Percentiles rank a stretch among this genome's conserved stretches.
These are phyloP conservation scores for Rhizopus microsporus DNA, from an alignment of 371 early-diverging fungal species.

Conservation along the genomic window DNA sequence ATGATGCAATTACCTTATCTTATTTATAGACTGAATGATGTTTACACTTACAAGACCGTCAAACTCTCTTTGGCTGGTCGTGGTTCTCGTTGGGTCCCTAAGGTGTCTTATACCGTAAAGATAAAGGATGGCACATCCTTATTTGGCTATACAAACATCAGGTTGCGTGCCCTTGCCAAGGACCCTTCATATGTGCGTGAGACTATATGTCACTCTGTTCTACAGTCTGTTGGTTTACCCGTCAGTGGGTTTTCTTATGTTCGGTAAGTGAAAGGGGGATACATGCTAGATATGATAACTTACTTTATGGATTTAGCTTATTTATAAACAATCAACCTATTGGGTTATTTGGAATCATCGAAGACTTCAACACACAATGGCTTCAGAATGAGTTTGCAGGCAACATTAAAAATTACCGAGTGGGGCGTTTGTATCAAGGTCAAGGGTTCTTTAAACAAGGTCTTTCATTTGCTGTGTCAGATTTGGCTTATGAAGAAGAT, in stretches of 20 bases:
- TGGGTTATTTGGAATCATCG: conserved; percentile 39
- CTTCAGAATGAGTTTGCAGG: conserved; percentile 27
- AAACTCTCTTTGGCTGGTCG: conserved; percentile 26
- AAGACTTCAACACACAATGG: conserved; percentile 40
- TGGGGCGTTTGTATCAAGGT: conserved; percentile 37
- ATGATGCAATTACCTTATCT: not conserved
- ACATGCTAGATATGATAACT: not conserved
- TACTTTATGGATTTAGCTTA: conserved; percentile 12
- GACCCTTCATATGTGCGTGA: conserved; percentile 52
- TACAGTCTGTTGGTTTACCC: conserved; percentile 48
- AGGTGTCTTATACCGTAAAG: conserved; percentile 23
- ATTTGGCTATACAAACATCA: conserved; percentile 48
- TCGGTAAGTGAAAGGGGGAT: conserved; percentile 16
- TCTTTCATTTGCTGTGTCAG: conserved; percentile 20
- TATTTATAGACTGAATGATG: conserved; percentile 9
- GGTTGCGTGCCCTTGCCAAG: conserved; percentile 44
- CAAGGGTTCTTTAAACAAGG: not conserved
- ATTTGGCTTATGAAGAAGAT: conserved; percentile 25
- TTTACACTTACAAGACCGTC: conserved; percentile 16
- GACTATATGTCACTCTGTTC: conserved; percentile 36
- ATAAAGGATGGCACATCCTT: conserved; percentile 13
- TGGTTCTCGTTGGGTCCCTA: conserved; percentile 28
- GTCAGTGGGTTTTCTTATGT: conserved; percentile 45
- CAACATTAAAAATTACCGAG: conserved; percentile 24
- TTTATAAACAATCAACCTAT: conserved; percentile 31